These are phyloP conservation scores for Trichosporon coremiiforme DNA, from an alignment of 1,284 basidiomycete genomes.

Conservation along the genomic window DNA sequence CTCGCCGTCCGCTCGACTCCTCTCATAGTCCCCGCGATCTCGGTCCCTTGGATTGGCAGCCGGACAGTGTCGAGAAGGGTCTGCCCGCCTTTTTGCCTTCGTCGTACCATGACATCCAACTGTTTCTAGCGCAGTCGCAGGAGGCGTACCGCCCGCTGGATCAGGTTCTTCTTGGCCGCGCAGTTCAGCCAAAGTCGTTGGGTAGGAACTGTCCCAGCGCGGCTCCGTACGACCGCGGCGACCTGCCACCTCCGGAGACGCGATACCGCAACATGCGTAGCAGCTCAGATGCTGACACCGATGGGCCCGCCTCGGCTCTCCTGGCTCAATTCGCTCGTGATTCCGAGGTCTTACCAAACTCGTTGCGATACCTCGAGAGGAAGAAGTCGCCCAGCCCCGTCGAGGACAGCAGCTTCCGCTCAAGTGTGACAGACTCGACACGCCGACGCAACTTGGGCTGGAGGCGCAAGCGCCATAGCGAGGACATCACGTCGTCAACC, in stretches of 20 bases:
- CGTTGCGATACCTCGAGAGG: background rate
- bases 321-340: slow-evolving; percentile 12
- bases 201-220: background rate
- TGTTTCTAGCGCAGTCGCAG: slow-evolving; percentile 7
- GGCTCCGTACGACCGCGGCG: background rate
- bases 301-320: background rate
- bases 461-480: slow-evolving; percentile 12
- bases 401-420: background rate
- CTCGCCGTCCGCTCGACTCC: background rate
- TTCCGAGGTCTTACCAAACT: background rate
- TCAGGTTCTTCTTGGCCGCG: background rate
- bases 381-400: background rate
- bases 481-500: background rate
- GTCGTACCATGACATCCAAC: slow-evolving; percentile 7
- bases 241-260: slow-evolving; percentile 3
- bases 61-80: background rate
- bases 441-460: slow-evolving; percentile 7
- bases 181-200: background rate
- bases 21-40: background rate
- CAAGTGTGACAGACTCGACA: slow-evolving; percentile 8
- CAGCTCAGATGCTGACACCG: background rate
- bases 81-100: background rate
- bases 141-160: slow-evolving; percentile 10
- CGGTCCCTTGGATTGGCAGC: background rate
- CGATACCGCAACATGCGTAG: slow-evolving; percentile 7